Base-by-base conservation (phyloP, 257 asterid genomes). In the Solanum corneliomulleri region DNA sequence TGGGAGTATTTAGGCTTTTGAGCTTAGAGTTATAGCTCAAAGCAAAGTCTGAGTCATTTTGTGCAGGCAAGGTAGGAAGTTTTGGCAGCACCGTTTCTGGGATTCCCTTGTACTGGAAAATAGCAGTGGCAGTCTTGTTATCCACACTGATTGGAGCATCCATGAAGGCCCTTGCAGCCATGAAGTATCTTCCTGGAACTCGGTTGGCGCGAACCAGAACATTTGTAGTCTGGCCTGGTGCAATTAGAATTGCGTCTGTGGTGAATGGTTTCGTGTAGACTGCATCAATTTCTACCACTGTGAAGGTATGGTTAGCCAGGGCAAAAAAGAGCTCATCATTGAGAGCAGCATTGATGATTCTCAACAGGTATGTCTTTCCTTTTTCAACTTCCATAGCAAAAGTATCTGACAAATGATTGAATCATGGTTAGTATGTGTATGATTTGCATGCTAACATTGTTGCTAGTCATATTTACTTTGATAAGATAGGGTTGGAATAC, bases 291-390 rank as follows among this genome's bases (percentile, higher is more conserved):
- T 92, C 95, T 2, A 93, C 94, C 11, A 91, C 94, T 4, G 98
- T 94, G 89, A 94, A 71, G 27, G 80, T 89, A 87, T 94, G 98
- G 7, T 88, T 86, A 4, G 95, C 91, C 16, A 94, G 87, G 66
- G 91, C 94, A 13, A 94, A 94, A 89, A 94, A 94, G 9, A 94
- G 95, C 47, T 94, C 97, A 85, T 92, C 95, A 62, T 94, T 91
- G 44, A 91, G 88, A 10, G 93, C 93, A 70, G 91, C 90, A 2
- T 89, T 91, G 89, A 91, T 62, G 15, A 91, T 89, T 85, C 93
- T 86, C 52, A 91, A 35, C 7, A 91, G 89, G 74, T 91, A 91
- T 10, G 89, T 88, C 86, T 91, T 91, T 37, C 91, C 93, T 75
- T 88, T 89, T 52, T 89, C 89, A 58, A 91, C 92, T 87, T 93